Evolutionary conservation across 352 stramenopile species (phyloP), one percentile per base, ranked within the genome.

Genomic region (Globisporangium sylvaticum): DNA sequence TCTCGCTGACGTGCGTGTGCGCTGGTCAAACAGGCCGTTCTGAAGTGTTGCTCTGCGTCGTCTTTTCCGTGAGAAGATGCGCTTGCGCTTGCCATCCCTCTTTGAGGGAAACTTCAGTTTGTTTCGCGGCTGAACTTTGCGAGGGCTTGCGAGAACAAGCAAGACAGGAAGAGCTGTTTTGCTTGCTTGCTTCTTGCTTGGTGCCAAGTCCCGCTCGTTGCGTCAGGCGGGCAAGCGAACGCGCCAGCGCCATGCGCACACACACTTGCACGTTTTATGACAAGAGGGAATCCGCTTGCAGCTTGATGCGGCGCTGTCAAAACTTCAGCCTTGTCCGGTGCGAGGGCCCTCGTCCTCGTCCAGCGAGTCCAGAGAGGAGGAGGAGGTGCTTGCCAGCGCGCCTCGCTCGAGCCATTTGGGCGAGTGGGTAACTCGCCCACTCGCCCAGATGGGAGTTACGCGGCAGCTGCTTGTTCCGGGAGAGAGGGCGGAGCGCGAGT

Each of bases 41-140:
- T 32, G 52, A 58, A 15, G 10, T 32, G 25, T 32, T 44, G 37
- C 7, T 18, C 27, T 56, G 50, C 24, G 29, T 39, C 25, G 20
- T 57, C 25, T 37, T n/a, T 29, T 39, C 53, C 53, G n/a, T n/a
- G 53, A 58, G 53, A 58, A 44, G 37, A 44, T 44, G 37, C 37
- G 14, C 37, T 15, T 22, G 27, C 18, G 24, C 54, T 0, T 20
- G 7, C 52, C 52, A 59, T 59, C 53, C 14, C 52, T 32, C 27
- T 12, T 39, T 18, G 57, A 54, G 57, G 34, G 57, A 63, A 63
- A 63, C 57, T 63, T 63, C 57, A 63, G 57, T 37, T 63, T 63
- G 57, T 37, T 63, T 63, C 22, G 57, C 8, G 22, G 24, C 39
- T 63, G 57, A 63, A 63, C 34, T 63, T 61, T 12, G 42, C 42